phyloP scores from a whole-genome alignment of 371 early-diverging fungal genomes.

The Rhizopus delemar region DNA sequence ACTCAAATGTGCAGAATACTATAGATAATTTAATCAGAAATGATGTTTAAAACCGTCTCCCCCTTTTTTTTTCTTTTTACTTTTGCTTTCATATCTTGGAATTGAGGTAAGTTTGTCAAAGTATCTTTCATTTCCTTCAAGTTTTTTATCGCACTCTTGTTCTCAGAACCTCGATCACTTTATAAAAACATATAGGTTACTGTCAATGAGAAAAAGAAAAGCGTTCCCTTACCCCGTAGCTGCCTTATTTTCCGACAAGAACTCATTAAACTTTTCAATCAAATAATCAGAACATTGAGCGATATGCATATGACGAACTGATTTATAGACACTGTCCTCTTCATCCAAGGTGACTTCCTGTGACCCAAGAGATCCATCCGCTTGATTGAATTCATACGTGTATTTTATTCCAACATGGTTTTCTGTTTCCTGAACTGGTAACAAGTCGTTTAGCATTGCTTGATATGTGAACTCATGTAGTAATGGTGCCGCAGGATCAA shows the following conservation, averaged over 20 bases:
- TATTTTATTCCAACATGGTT: conserved; percentile 62
- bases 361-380: conserved; percentile 50
- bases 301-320: conserved; percentile 91
- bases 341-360: conserved; percentile 71
- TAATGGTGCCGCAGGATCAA: conserved; percentile 86
- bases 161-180: conserved; percentile 25
- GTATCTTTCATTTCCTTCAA: conserved; percentile 90
- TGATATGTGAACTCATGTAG: conserved; percentile 96
- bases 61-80: conserved; percentile 29
- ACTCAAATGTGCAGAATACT: conserved; percentile 91
- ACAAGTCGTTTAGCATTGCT: conserved; percentile 88
- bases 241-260: conserved; percentile 64
- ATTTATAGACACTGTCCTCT: conserved; percentile 75
- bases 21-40: conserved; percentile 1
- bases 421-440: conserved; percentile 66
- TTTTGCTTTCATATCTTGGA: conserved; percentile 88
- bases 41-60: no score
- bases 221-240: conserved; percentile 39
- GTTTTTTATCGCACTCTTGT: conserved; percentile 63
- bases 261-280: conserved; percentile 78
- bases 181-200: not conserved
- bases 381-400: conserved; percentile 55
- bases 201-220: not conserved
- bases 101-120: conserved; percentile 88
- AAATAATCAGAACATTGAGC: conserved; percentile 88